Base-by-base conservation (phyloP, 805 yeast species). In the Starmerella etchellsii region DNA sequence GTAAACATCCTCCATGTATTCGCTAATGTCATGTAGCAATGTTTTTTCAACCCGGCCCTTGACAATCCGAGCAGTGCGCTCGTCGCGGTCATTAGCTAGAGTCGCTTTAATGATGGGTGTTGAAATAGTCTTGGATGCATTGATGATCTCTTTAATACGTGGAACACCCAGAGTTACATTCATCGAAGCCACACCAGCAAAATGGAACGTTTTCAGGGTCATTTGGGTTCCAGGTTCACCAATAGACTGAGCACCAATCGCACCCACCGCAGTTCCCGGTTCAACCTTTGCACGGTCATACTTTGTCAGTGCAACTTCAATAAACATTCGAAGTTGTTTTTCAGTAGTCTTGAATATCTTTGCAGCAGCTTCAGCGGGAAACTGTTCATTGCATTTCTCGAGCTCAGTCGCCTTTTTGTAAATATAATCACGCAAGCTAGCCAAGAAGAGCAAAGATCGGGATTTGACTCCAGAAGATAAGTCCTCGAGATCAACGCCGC, bases 171-270 rank as follows among this genome's bases (percentile, higher is more conserved):
- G 73, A 0, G 98, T 91, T 50, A 88, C 95, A 67, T 91, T 91
- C 96, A 88, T 91, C 35, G 95, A 81, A 27, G 98, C 97, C 43
- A 91, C 98, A 71, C 98, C 98, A 55, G 98, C 98, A 71, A 91
- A 91, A 70, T 91, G 98, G 83, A 88, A 88, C 44, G 93, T 81
- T 59, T 81, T 81, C 57, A 81, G 71, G 4, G 98, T 91, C 98
- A 91, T 91, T 66, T 91, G 98, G 1, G 98, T 91, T 60, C 97
- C 98, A 19, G 98, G 98, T 59, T 88, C 98, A 66, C 98, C 98
- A 67, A 91, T 91, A 33, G 95, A 83, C 60, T 91, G 98, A 0
- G 98, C 98, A 52, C 97, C 98, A 64, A 91, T 87, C 21, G 98
- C 97, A 51, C 98, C 98, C 41, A 91, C 97, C 2, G 98, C 98